These are phyloP conservation scores for Coprinopsis marcescibilis DNA, from an alignment of 768 basidiomycete genomes.

Conservation along the genomic window DNA sequence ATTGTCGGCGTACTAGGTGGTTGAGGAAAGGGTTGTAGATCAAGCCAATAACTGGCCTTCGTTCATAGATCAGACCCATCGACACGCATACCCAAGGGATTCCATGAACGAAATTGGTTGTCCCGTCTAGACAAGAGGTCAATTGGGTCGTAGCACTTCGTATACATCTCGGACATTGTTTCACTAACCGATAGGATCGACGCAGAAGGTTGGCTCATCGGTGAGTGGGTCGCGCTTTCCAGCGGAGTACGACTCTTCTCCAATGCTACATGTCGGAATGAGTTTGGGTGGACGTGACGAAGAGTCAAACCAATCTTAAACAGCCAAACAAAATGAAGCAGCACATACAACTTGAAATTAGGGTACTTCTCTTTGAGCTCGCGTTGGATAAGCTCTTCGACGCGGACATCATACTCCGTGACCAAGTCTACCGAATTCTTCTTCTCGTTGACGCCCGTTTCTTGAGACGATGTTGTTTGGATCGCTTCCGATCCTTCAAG, in stretches of 20 bases:
- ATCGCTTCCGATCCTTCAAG: constrained; percentile 74
- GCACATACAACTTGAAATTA: constrained; percentile 72
- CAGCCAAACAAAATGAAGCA: not conserved
- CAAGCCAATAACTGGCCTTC: constrained; percentile 81
- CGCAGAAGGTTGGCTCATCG: constrained; percentile 91
- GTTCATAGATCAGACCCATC: constrained; percentile 80
- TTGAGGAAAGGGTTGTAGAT: constrained; percentile 92
- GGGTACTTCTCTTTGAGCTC: constrained; percentile 67
- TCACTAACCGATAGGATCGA: constrained; percentile 80
- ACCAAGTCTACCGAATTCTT: constrained; percentile 94
- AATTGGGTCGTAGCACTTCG: not conserved
- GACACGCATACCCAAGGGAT: constrained; percentile 90
- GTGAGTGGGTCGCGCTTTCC: constrained; percentile 67
- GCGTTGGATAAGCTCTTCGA: constrained; percentile 77
- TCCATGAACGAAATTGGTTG: constrained; percentile 83
- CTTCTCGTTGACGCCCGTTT: constrained; percentile 68
- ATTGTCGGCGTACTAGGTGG: constrained; percentile 50
- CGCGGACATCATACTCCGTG: constrained; percentile 89
- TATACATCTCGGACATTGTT: not conserved
- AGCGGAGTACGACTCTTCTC: constrained; percentile 87
- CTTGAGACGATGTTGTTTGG: constrained; percentile 35
- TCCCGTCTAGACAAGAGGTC: constrained; percentile 52
- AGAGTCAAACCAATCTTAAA: not conserved
- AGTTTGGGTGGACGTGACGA: not conserved
- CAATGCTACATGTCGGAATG: constrained; percentile 53